Base-by-base conservation (phyloP, 257 asterid genomes). In the Capsicum chinense region DNA sequence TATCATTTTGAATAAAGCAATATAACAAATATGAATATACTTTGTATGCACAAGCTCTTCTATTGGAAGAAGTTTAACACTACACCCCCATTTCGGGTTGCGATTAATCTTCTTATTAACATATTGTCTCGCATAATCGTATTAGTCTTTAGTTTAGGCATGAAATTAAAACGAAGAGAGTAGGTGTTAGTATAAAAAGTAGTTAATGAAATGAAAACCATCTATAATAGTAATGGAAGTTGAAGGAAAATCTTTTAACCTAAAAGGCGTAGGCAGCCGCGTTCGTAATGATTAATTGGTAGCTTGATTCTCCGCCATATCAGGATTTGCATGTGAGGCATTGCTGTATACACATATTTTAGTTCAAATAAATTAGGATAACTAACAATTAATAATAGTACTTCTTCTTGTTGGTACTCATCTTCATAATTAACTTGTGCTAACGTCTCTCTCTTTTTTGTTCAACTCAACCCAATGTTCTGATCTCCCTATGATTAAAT, bases 311-410 rank as follows among this genome's bases (percentile, higher is more conserved):
- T n/a, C 80, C 80, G 42, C 17, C 60, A 21, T 19, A 19, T 11
- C 5, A 73, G 80, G 80, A 48, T 48, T 48, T 73, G 80, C 80
- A 73, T 73, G 80, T 73, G 80, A 73, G 42, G 42, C 42, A 2
- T 6, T 1, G 80, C 33, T 26, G 16, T 47, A 17, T 19, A 19
- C 6, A 26, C 33, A 26, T 26, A 26, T 26, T n/a, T 48, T 48
- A 5, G 26, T 62, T 62, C 5, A 44, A 70, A 70, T 9, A 66
- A 2, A 35, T 35, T 37, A 39, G 52, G 21, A 68, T 6, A 73
- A 48, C 80, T 39, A 39, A 39, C 44, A 39, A 70, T 17, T 57
- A 71, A 71, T 71, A 71, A 71, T 71, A 26, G 2, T 26, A n/a
- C 7, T 3, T 68, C 0, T 69, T 69, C 4, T 48, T 42, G 9